Evolutionary conservation across 2,329 filamentous ascomycete species (phyloP).

Genomic region (Aspergillus sclerotialis): DNA sequence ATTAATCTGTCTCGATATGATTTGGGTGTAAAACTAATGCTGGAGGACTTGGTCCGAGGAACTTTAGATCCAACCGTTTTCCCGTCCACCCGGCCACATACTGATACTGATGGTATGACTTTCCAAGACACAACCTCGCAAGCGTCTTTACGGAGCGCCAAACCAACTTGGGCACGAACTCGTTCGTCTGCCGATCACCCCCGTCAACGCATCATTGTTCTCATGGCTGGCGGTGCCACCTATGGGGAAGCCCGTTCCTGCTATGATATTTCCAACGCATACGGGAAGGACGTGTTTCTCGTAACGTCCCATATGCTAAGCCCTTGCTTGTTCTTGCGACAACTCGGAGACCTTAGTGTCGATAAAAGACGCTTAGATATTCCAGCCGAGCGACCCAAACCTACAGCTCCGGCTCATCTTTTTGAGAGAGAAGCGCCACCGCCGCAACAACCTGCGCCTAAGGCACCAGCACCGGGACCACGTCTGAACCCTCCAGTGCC

Average conservation of each 20-base stretch:
- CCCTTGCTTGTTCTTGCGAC: constrained; percentile 72
- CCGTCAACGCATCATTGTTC: constrained; percentile 83
- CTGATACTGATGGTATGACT: constrained; percentile 38
- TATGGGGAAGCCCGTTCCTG: constrained; percentile 84
- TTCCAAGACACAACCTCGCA: constrained; percentile 48
- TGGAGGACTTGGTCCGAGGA: constrained; percentile 66
- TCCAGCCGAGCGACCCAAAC: constrained; percentile 70
- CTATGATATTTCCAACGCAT: constrained; percentile 72
- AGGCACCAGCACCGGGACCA: constrained; percentile 14
- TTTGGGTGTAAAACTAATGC: constrained; percentile 70
- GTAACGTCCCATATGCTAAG: constrained; percentile 89
- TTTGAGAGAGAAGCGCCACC: constrained; percentile 64
- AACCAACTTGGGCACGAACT: constrained; percentile 90
- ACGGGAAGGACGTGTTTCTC: constrained; percentile 76
- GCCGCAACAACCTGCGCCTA: constrained; percentile 22
- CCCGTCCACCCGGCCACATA: constrained; percentile 65
- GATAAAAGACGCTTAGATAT: constrained; percentile 72
- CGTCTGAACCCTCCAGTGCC: constrained; percentile 20
- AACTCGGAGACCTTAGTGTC: constrained; percentile 70
- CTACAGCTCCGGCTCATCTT: constrained; percentile 76
- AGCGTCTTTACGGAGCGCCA: constrained; percentile 79
- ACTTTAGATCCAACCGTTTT: constrained; percentile 60
- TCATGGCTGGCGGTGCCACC: constrained; percentile 91
- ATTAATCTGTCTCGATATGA: constrained; percentile 83
- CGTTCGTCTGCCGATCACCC: constrained; percentile 70